Percentiles rank a stretch among this genome's conserved stretches.
Conservation (phyloP, 768 basidiomycete genomes). For the Boletus tomentosulus region DNA sequence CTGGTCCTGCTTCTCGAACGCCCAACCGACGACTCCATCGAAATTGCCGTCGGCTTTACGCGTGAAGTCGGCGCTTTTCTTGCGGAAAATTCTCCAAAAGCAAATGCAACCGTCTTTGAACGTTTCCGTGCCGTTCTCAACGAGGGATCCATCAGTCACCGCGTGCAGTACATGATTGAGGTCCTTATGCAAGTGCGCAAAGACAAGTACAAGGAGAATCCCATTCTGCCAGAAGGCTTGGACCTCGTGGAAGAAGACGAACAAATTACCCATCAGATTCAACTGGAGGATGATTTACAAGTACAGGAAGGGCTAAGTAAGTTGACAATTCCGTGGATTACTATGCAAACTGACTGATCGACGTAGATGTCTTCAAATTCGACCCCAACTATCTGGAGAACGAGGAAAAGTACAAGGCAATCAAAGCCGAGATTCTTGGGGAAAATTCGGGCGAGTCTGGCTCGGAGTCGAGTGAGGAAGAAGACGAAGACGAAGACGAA, state of each 20-base stretch:
- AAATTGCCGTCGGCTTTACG: slow-evolving; percentile 97
- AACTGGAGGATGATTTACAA: slow-evolving; percentile 88
- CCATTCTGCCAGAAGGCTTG: slow-evolving; percentile 87
- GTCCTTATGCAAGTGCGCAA: slow-evolving; percentile 98
- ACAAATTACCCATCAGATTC: slow-evolving; percentile 92
- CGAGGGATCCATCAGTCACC: slow-evolving; percentile 91
- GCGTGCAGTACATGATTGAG: slow-evolving; percentile 99
- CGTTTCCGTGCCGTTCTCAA: slow-evolving; percentile 96
- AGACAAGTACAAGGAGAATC: slow-evolving; percentile 99
- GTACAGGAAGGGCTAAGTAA: slow-evolving; percentile 92
- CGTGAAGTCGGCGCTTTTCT: slow-evolving; percentile 97
- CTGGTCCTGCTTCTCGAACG: slow-evolving; percentile 93
- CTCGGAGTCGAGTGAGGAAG: slow-evolving; percentile 57
- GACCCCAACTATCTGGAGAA: slow-evolving; percentile 86
- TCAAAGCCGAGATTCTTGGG: slow-evolving; percentile 92
- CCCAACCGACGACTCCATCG: slow-evolving; percentile 96
- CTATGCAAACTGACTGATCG: slow-evolving; percentile 7
- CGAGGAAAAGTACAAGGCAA: slow-evolving; percentile 89
- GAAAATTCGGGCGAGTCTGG: slow-evolving; percentile 75
- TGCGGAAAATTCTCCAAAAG: slow-evolving; percentile 89
- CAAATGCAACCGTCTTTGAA: slow-evolving; percentile 92
- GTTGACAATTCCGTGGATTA: slow-evolving; percentile 29
- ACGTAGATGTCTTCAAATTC: slow-evolving; percentile 87
- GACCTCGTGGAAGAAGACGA: slow-evolving; percentile 98
- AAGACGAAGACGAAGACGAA: slow-evolving; percentile 56